phyloP scores from a whole-genome alignment of 192 early-diverging fungal genomes.

The Rhizoclosmatium globosum region DNA sequence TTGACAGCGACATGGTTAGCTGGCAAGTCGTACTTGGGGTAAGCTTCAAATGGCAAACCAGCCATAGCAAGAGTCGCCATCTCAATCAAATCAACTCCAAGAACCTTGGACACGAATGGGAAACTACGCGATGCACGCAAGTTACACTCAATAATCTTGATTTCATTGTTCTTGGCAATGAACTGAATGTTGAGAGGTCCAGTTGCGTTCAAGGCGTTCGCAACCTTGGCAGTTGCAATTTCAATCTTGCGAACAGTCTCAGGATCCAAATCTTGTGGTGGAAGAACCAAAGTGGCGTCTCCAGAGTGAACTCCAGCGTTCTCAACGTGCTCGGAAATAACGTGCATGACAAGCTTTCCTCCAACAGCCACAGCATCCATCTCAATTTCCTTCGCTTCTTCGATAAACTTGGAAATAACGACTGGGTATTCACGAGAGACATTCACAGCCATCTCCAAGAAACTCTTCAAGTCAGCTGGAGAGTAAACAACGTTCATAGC shows the following conservation, averaged over 20 bases:
- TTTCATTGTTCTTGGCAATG: constrained; percentile 99
- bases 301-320: constrained; percentile 99
- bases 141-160: constrained; percentile 99
- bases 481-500: constrained; percentile 98
- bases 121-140: constrained; percentile 95
- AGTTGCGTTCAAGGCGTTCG: constrained; percentile 92
- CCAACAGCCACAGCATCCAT: constrained; percentile 97
- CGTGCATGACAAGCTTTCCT: constrained; percentile 88
- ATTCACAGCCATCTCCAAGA: constrained; percentile 87
- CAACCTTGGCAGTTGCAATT: constrained; percentile 90
- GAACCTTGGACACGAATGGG: constrained; percentile 98
- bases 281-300: constrained; percentile 94
- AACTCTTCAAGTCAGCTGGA: constrained; percentile 80
- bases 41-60: constrained; percentile 79
- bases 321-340: constrained; percentile 97
- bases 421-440: constrained; percentile 96
- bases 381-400: constrained; percentile 98
- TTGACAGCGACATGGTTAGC: constrained; percentile 87
- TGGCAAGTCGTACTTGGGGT: constrained; percentile 77
- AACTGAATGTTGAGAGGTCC: constrained; percentile 99
- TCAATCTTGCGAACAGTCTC: constrained; percentile 95
- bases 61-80: constrained; percentile 96
- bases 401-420: constrained; percentile 98
- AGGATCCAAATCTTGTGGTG: constrained; percentile 94
- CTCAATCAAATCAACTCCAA: constrained; percentile 94